Conservation (phyloP, 805 yeast genomes). For the Wickerhamiella domercqiae region DNA sequence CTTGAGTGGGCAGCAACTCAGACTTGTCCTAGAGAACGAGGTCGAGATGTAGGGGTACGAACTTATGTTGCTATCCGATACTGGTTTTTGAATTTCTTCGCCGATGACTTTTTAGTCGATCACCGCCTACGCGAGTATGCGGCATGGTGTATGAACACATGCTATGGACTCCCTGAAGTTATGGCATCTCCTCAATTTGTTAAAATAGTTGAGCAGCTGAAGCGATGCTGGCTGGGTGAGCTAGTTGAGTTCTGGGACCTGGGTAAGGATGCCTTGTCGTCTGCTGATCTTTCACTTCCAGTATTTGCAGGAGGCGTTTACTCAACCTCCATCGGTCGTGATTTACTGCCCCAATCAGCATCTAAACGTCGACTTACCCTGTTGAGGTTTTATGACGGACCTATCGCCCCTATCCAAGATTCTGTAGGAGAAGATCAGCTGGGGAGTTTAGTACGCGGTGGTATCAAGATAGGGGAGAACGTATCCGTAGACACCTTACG, state of each 20-base stretch:
- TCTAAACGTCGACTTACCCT: slow-evolving; percentile 13
- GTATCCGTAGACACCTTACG: slow-evolving; percentile 14
- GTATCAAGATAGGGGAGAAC: slow-evolving; percentile 16
- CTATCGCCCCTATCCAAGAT: slow-evolving; percentile 3
- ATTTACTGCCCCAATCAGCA: background rate
- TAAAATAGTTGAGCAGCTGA: slow-evolving; percentile 31
- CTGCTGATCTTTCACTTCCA: slow-evolving; percentile 14
- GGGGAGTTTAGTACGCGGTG: slow-evolving; percentile 19
- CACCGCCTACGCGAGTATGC: slow-evolving; percentile 33
- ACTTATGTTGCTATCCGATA: slow-evolving; percentile 79
- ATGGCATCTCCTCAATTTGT: slow-evolving; percentile 15
- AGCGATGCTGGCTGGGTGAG: slow-evolving; percentile 34
- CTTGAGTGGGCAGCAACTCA: slow-evolving; percentile 53
- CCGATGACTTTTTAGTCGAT: slow-evolving; percentile 60
- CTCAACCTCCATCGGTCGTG: slow-evolving; percentile 10
- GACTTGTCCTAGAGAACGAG: slow-evolving; percentile 28
- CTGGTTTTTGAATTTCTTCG: slow-evolving; percentile 78
- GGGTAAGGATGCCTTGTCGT: slow-evolving; percentile 7
- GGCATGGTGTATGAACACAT: slow-evolving; percentile 24
- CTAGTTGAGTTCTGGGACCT: slow-evolving; percentile 24
- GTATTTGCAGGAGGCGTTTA: slow-evolving; percentile 24
- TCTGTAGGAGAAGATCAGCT: slow-evolving; percentile 3
- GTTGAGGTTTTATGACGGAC: slow-evolving; percentile 12
- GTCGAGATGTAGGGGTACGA: slow-evolving; percentile 56
- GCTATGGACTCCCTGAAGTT: slow-evolving; percentile 9